Evolutionary conservation across 2,329 filamentous ascomycete species (phyloP), one percentile per base, ranked within the genome.

Genomic region (Talaromyces albobiverticillius): DNA sequence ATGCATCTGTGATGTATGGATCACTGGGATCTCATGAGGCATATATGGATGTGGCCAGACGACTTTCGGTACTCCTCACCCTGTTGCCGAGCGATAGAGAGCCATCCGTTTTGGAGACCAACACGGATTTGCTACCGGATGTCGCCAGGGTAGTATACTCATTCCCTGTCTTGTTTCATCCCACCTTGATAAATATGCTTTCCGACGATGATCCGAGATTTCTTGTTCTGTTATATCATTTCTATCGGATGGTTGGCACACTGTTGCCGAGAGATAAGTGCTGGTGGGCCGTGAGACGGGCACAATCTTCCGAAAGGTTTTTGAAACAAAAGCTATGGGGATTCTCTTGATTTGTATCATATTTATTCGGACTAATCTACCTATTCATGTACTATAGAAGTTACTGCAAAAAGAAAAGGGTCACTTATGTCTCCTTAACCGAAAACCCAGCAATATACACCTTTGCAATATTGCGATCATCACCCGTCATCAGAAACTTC

Each of bases 401-500:
- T 45, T 29, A 7, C 23, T 14, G 41, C 41, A 26, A n/a, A n/a
- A n/a, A n/a, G n/a, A n/a, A n/a, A n/a, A n/a, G n/a, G n/a, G n/a
- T n/a, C n/a, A n/a, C 26, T 29, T 29, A 29, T 29, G 51, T 47
- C 29, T 52, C 50, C 41, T 69, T 69, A 16, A 75, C 69, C 13
- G 60, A 65, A 10, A 70, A 65, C 1, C 82, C 82, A 6, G 67
- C 62, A 0, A 85, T 79, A 66, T 74, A 85, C 0, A 86, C 83
- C 18, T 73, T 63, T 0, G 64, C 62, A 49, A 86, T 82, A 59
- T 86, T 86, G 4, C 84, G 72, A 62, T 87, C 84, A 62, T 86
- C 83, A 0, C 82, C 83, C 2, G 82, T 85, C 81, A 86, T 85
- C 26, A 86, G 60, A 56, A 84, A 86, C 70, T 86, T 86, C 53